Conservation (phyloP, 2,329 filamentous ascomycete genomes). For the Pseudogymnoascus sp. region DNA sequence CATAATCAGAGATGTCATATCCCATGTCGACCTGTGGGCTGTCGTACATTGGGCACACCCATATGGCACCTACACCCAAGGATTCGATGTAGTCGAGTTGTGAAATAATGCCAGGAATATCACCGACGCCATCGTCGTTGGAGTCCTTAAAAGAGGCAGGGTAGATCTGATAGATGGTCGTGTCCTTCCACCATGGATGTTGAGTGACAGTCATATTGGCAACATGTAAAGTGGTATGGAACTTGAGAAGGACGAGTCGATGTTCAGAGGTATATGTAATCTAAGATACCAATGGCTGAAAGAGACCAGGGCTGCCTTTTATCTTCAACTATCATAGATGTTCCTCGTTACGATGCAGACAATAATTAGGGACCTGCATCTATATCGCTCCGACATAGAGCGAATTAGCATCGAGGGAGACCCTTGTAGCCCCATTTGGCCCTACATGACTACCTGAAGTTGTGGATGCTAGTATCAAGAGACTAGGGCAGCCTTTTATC, state of each 20-base stretch:
- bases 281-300: not conserved
- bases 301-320: not conserved
- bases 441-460: not conserved
- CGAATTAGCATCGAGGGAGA: not conserved
- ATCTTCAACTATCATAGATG: not conserved
- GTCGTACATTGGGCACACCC: conserved; percentile 59
- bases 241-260: not conserved
- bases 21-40: conserved; percentile 62
- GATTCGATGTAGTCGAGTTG: conserved; percentile 53
- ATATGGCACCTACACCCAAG: conserved; percentile 56
- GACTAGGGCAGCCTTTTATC: not conserved
- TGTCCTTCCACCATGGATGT: conserved; percentile 31
- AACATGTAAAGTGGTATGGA: not conserved
- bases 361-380: not conserved
- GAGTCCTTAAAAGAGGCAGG: conserved; percentile 49
- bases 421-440: not conserved
- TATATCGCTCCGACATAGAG: not conserved
- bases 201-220: conserved; percentile 5
- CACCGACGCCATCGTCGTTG: conserved; percentile 51
- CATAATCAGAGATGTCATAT: conserved; percentile 64
- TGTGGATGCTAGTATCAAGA: not conserved
- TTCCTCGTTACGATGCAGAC: not conserved
- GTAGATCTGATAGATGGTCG: conserved; percentile 48
- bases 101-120: conserved; percentile 53
- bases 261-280: not conserved